Evolutionary conservation across 345 rosid genomes (phyloP), one percentile per base, ranked within the genome.

Genomic region (Aquilaria yunnanensis): DNA sequence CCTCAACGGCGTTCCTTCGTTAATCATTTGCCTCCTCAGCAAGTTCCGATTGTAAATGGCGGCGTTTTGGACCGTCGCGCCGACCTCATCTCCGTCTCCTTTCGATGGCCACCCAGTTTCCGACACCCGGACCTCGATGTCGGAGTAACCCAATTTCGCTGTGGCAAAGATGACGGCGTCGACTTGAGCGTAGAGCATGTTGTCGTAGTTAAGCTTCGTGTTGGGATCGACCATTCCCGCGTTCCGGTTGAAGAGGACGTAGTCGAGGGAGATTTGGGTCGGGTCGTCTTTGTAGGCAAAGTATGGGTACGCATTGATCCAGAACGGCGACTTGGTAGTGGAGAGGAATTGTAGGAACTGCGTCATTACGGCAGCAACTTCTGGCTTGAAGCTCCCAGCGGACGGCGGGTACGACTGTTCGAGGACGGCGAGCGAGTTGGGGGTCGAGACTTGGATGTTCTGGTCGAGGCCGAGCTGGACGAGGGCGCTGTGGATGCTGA

Each of bases 91-190:
- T 0, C 71, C 31, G 49, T 94, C 99, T 1, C 99, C 99, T 77
- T 82, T 86, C 0, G 99, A 90, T 0, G 99, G 99, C 99, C 99
- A 94, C 0, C 99, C 99, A 0, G 99, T 94, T 65, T 94, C 99
- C 1, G 97, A 80, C 41, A 94, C 93, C 32, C 81, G 69, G 10
- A 90, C 95, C 64, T 88, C 99, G 43, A 94, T 81, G 10, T 81
- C 84, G 7, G 41, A 61, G 52, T 69, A 88, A 3, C 97, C 99
- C 74, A 94, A 63, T 50, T 75, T 80, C 1, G 76, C 80, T 67
- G 88, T 88, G 48, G 99, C 99, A 47, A 81, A 86, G 14, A 78
- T 61, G 13, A 80, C 83, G 0, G 99, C 99, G 47, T 94, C 99
- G 12, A 83, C 97, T 73, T 88, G 96, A 10, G 99, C 99, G 55